phyloP scores from a whole-genome alignment of 1,284 basidiomycete species.

The Vanrija humicola region DNA sequence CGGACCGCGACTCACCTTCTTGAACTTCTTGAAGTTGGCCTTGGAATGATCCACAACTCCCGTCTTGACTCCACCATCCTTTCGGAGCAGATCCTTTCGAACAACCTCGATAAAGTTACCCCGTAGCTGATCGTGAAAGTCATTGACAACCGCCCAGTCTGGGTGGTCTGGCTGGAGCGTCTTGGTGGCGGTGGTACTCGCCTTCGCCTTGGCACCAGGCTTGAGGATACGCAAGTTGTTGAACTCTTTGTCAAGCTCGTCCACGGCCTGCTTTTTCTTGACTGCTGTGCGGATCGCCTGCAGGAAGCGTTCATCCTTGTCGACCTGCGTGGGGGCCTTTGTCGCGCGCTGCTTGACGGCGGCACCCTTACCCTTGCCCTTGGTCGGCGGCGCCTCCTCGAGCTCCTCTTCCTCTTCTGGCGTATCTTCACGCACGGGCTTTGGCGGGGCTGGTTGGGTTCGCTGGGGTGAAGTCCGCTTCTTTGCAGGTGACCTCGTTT shows the following conservation, averaged over 20 bases:
- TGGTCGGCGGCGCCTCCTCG: conserved; percentile 1
- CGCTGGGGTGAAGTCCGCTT: not conserved
- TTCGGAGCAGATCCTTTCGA: conserved; percentile 43
- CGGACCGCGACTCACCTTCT: conserved; percentile 55
- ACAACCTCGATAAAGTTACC: conserved; percentile 84
- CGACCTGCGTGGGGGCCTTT: conserved; percentile 11
- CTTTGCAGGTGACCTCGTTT: not conserved
- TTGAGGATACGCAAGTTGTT: conserved; percentile 73
- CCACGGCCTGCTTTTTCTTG: conserved; percentile 45
- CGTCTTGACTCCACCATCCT: conserved; percentile 48
- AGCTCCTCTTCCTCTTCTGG: conserved; percentile 25
- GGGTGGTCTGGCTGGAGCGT: conserved; percentile 16
- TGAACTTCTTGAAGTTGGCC: conserved; percentile 83
- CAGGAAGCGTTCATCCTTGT: conserved; percentile 41
- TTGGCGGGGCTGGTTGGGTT: not conserved
- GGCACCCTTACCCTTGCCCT: not conserved
- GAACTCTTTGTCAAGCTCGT: conserved; percentile 74
- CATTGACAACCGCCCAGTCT: conserved; percentile 55
- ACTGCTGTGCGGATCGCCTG: conserved; percentile 34
- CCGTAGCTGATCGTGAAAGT: conserved; percentile 68
- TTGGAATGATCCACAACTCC: conserved; percentile 52
- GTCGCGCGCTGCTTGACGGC: conserved; percentile 8
- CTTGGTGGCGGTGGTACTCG: conserved; percentile 1
- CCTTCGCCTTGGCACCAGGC: conserved; percentile 54
- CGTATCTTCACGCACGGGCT: not conserved